Conservation (phyloP, 139 green algal genomes). For the Haematococcus sp. region DNA sequence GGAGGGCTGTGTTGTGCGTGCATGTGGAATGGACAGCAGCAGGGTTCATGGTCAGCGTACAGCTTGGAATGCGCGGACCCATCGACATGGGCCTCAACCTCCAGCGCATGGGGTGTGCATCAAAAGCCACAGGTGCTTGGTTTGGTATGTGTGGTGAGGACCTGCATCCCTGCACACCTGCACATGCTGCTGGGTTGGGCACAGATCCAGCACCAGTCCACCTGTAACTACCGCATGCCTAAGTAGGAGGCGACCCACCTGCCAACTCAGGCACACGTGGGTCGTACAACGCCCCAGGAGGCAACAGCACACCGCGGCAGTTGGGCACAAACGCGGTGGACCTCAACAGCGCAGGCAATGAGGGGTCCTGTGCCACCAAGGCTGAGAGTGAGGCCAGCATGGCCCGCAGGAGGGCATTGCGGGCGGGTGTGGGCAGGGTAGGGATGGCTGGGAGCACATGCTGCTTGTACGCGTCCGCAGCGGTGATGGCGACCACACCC, state of each 20-base stretch:
- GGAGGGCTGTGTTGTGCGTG: conserved; percentile 28
- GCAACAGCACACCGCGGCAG: conserved; percentile 30
- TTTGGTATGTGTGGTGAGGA: too few species aligned
- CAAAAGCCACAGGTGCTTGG: too few species aligned
- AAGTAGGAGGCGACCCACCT: too few species aligned
- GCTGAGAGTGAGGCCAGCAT: conserved; percentile 13
- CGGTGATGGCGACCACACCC: conserved; percentile 26
- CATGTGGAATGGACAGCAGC: too few species aligned
- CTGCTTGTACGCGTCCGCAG: conserved; percentile 32
- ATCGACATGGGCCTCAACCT: too few species aligned
- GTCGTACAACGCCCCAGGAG: conserved; percentile 62
- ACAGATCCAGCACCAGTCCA: too few species aligned
- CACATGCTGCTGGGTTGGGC: too few species aligned
- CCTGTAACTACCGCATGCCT: too few species aligned
- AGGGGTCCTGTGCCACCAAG: conserved; percentile 2
- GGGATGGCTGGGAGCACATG: conserved; percentile 17
- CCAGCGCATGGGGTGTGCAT: too few species aligned
- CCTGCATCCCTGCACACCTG: too few species aligned
- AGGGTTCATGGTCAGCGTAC: too few species aligned
- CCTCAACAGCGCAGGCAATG: conserved; percentile 19
- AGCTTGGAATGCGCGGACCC: too few species aligned
- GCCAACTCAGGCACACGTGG: conserved; percentile 59
- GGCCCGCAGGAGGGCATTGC: conserved; percentile 24
- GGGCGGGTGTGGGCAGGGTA: not conserved
- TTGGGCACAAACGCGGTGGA: conserved; percentile 21